A percentile compares a stretch with the other conserved stretches of the same genome.
Evolutionary conservation across 225 moss, liverwort and hornwort species (phyloP).

Genomic region (Climacium dendroides): DNA sequence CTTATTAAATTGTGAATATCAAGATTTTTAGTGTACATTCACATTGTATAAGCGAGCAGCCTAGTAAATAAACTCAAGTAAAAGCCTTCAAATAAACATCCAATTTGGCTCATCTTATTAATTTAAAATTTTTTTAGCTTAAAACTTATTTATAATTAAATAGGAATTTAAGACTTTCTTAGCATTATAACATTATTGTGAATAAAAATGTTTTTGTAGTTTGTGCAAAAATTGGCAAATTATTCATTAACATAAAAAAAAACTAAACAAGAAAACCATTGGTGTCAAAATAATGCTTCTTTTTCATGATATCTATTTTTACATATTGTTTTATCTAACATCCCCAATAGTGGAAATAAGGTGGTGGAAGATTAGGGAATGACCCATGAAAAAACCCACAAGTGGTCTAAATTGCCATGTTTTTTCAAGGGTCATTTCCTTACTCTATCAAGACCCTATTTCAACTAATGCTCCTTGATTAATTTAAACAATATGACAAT

Average conservation of each 20-base stretch:
- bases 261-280: background rate
- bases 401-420: too few relatives aligned
- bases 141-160: background rate
- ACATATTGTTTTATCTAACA: too few relatives aligned
- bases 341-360: too few relatives aligned
- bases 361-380: too few relatives aligned
- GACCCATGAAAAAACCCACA: background rate
- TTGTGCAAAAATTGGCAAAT: background rate
- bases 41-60: accelerated
- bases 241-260: background rate
- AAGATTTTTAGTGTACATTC: background rate
- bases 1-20: background rate
- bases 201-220: background rate
- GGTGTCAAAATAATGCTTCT: too few relatives aligned
- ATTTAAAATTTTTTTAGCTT: background rate
- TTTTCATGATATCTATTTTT: too few relatives aligned
- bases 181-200: background rate
- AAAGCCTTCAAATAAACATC: background rate
- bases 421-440: too few relatives aligned
- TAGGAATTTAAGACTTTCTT: background rate
- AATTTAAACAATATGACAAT: too few relatives aligned
- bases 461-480: too few relatives aligned
- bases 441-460: too few relatives aligned
- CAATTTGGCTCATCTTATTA: background rate
- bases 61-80: too few relatives aligned